Base-by-base conservation (phyloP, 306 rosid species). In the Malus fusca region DNA sequence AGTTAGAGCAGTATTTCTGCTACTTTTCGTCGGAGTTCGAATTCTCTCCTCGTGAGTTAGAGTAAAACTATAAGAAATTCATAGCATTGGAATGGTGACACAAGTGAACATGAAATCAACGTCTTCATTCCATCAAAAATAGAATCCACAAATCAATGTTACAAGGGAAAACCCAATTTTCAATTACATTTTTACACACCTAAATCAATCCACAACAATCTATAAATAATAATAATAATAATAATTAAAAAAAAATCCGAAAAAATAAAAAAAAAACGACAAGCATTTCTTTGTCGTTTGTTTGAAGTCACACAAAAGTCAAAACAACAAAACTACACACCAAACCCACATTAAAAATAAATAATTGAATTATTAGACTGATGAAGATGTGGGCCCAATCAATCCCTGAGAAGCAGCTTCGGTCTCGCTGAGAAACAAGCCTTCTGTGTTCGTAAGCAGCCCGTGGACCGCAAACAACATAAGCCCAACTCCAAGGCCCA, bases 401-500 rank as follows among this genome's bases (percentile, higher is more conserved):
- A 74, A 44, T 19, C 77, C 61, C 6, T 66, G 55, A 8, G 44
- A 77, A 8, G 31, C 63, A 42, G 65, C 71, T 7, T 70, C 81
- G 3, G 33, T 60, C 42, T 60, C 71, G 13, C 63, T 33, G 58
- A 78, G 81, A 51, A 63, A 78, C 71, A 78, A 37, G 58, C 72
- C 46, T 5, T 63, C 61, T 2, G 73, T 25, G 44, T 78, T 56
- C 28, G 28, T 8, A 18, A 78, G 9, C 11, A 72, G 67, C 12
- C 67, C 77, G 15, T 78, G 82, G 40, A 78, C 23, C 21, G 48
- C 77, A 31, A 40, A 78, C 5, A 52, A 3, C 1, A 55, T 0
- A 3, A 42, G 30, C 77, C 73, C 77, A 37, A 25, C 25, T 12
- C 52, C 56, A 0, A 53, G n/a, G 11, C 58, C 77, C 8, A 65